Base-by-base conservation (phyloP, 345 rosid genomes). In the Moringa oleifera region DNA sequence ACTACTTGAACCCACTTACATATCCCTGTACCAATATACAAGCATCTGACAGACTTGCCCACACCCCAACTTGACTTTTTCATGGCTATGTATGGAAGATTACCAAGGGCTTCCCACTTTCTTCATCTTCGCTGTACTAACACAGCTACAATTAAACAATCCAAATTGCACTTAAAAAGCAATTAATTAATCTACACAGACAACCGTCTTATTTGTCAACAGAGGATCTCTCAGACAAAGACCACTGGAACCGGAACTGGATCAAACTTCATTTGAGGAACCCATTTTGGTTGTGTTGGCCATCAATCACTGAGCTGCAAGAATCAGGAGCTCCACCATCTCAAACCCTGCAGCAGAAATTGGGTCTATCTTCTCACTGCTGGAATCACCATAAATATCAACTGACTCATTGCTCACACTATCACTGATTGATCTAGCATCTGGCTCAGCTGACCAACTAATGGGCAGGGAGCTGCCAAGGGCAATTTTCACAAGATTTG, bases 321-420 rank as follows among this genome's bases (percentile, higher is more conserved):
- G 83, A 57, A 89, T 81, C 41, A 95, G 75, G 25, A 95, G 94
- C 71, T 95, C 95, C 76, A 95, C 94, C 98, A 95, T 91, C 83
- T 95, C 99, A 64, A 85, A 79, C 51, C 98, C 99, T 15, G 96
- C 96, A 60, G 91, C 96, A 63, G 89, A 80, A 69, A 95, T 88
- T 46, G 80, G 58, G 73, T 91, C 96, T 18, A 81, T 77, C 62
- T 73, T 91, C 62, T 83, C 88, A 24, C 53, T 58, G 69, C 73
- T 67, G 0, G 78, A 68, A 63, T 81, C 82, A 36, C 64, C 71
- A 41, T 0, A 37, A 6, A 57, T 24, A 25, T 68, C 71, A 24
- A 57, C 55, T 0, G 25, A 19, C 55, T 70, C 73, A 12, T 45
- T 46, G 55, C 53, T 62, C 25, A 45, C 41, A 13, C 62, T 68